phyloP scores from a whole-genome alignment of 2,329 filamentous ascomycete genomes.

The Hymenoscyphus fructigenus region DNA sequence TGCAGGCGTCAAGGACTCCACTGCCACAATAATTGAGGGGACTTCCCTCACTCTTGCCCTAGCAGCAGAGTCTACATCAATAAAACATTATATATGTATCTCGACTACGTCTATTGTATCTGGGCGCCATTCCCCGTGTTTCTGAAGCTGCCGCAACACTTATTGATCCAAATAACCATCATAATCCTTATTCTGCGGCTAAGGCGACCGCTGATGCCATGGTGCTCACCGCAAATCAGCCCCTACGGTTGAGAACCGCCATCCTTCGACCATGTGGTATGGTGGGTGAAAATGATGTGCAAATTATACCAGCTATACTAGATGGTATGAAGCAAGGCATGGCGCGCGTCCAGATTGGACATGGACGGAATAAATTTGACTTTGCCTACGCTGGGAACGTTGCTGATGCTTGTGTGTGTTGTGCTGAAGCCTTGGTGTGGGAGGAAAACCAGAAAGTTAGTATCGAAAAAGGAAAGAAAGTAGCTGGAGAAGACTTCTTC shows the following conservation, averaged over 20 bases:
- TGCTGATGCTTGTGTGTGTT: conserved; percentile 11
- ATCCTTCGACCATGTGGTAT: conserved; percentile 11
- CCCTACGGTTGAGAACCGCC: conserved; percentile 5
- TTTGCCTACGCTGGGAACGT: conserved; percentile 15
- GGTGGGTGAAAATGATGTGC: conserved; percentile 13
- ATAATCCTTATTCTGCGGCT: conserved; percentile 12
- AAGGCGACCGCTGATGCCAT: conserved; percentile 15
- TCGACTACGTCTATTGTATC: conserved; percentile 5
- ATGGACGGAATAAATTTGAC: conserved; percentile 3
- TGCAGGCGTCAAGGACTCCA: conserved; percentile 7
- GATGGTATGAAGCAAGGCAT: conserved; percentile 1
- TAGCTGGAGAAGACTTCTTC: conserved; percentile 18
- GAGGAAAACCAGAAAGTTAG: background rate
- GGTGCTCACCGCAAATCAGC: conserved; percentile 14
- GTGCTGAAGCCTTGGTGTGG: conserved; percentile 4
- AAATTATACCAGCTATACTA: conserved; percentile 1
- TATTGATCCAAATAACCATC: conserved; percentile 3
- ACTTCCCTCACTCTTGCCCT: background rate
- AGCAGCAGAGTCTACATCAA: background rate
- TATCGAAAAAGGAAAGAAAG: background rate
- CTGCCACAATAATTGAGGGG: conserved; percentile 1
- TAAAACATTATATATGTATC: conserved; percentile 10
- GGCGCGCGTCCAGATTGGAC: conserved; percentile 9
- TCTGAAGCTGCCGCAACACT: conserved; percentile 5
- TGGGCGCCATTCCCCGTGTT: conserved; percentile 2